Conservation (phyloP, 2,329 filamentous ascomycete genomes). For the Raffaelea albimanens region DNA sequence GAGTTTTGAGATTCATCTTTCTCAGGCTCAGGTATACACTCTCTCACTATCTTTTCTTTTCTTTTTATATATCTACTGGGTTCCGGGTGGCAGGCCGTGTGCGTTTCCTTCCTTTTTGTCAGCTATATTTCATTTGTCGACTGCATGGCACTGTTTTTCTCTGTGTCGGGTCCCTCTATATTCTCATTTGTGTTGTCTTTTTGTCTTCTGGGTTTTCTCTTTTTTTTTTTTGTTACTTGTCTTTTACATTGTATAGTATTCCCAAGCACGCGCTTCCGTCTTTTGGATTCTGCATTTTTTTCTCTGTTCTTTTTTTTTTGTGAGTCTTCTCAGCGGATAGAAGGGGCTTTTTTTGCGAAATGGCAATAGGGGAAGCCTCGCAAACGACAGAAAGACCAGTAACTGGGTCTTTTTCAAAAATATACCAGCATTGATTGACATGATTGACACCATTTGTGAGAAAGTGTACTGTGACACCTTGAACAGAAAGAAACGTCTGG, state of each 20-base stretch:
- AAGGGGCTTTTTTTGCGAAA: too few species aligned
- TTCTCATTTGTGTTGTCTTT: background rate
- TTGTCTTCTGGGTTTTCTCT: background rate
- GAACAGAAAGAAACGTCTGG: too few species aligned
- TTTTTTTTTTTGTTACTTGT: background rate
- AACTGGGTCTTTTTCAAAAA: too few species aligned
- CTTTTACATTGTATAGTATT: conserved; percentile 4
- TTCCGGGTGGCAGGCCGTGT: too few species aligned
- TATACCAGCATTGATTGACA: too few species aligned
- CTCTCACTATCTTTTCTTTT: background rate
- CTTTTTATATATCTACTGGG: background rate
- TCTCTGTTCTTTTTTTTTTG: background rate
- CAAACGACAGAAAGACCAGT: too few species aligned
- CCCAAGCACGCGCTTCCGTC: background rate
- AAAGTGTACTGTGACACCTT: too few species aligned
- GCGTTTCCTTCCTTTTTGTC: background rate
- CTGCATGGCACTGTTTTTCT: too few species aligned
- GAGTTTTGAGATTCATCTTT: background rate
- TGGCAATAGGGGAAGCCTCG: too few species aligned
- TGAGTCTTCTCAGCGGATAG: background rate
- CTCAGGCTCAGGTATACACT: background rate
- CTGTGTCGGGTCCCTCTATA: background rate
- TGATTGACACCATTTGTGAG: too few species aligned
- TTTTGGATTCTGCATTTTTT: background rate
- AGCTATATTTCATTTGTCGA: background rate